Percentiles rank a stretch among this genome's conserved stretches.
Conservation (phyloP, 1,284 basidiomycete genomes). For the Cystobasidium slooffiae region DNA sequence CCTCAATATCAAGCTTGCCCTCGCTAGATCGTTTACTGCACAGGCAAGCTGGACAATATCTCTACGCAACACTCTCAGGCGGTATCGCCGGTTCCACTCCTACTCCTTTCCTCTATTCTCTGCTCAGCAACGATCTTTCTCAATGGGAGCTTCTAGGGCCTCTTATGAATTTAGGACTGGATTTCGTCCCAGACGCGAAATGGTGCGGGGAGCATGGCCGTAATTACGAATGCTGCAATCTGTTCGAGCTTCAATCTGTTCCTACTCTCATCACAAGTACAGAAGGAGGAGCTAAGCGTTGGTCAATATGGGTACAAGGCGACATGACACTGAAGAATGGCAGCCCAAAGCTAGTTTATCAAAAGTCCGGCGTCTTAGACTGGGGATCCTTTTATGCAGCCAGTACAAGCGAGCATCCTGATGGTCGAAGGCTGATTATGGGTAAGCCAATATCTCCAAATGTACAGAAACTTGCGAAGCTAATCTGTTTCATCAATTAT, state of each 20-base stretch:
- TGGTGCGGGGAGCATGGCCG: constrained; percentile 8
- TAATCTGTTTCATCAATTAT: background rate
- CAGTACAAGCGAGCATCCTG: constrained; percentile 7
- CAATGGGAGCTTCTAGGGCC: constrained; percentile 9
- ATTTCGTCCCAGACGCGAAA: constrained; percentile 1
- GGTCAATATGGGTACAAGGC: constrained; percentile 14
- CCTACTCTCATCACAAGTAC: constrained; percentile 16
- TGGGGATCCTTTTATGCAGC: constrained; percentile 22
- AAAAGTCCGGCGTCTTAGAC: constrained; percentile 1
- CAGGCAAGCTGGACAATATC: background rate
- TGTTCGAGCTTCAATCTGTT: constrained; percentile 5
- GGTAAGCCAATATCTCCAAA: background rate
- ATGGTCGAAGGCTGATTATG: constrained; percentile 12
- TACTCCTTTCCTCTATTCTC: constrained; percentile 8
- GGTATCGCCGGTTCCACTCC: constrained; percentile 1
- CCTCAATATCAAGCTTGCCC: constrained; percentile 7
- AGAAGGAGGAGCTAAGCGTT: background rate
- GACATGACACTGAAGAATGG: background rate
- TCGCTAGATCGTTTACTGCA: constrained; percentile 9
- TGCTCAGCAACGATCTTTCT: constrained; percentile 1
- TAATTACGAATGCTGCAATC: constrained; percentile 21
- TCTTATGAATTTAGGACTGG: constrained; percentile 8
- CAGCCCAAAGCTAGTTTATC: background rate
- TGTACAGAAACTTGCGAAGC: background rate
- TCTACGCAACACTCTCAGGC: constrained; percentile 8